Evolutionary conservation across 495 filamentous ascomycete genomes (phyloP).

Genomic region (Xylaria scruposa): DNA sequence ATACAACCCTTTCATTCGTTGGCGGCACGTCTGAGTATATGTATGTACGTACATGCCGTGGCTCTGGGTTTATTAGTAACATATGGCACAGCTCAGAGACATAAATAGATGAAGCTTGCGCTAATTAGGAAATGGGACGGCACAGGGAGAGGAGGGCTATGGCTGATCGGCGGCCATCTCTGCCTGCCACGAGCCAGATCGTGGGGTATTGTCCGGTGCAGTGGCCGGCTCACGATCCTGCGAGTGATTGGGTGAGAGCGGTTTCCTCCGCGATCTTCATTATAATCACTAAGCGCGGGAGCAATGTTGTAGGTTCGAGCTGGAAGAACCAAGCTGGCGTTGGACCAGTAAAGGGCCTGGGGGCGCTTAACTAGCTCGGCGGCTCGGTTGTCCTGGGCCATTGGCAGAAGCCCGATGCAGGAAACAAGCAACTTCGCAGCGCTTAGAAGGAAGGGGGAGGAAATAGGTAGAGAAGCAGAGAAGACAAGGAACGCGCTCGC

Average conservation of each 20-base stretch:
- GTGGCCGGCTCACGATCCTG: neutral
- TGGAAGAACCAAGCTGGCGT: neutral
- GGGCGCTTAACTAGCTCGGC: slow-evolving; percentile 25
- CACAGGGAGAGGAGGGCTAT: neutral
- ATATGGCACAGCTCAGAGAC: neutral
- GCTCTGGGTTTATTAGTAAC: slow-evolving; percentile 14
- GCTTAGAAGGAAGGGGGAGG: neutral
- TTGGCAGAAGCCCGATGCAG: slow-evolving; percentile 9
- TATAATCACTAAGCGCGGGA: slow-evolving; percentile 17
- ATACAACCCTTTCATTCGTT: neutral
- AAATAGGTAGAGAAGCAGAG: neutral
- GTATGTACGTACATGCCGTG: neutral
- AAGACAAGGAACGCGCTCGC: neutral
- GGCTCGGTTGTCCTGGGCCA: slow-evolving; percentile 12
- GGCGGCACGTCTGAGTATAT: neutral
- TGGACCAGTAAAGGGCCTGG: slow-evolving; percentile 19
- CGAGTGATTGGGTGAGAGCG: neutral
- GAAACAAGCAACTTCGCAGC: neutral
- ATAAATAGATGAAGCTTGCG: slow-evolving; percentile 1
- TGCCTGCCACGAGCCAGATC: slow-evolving; percentile 19
- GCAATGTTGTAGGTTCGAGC: slow-evolving; percentile 2
- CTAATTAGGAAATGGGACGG: neutral
- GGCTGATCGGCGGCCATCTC: slow-evolving; percentile 12
- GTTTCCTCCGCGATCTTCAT: neutral
- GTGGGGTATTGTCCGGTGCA: slow-evolving; percentile 13